Base-by-base conservation (phyloP, 78 protist species). In the Creolimax fragrantissima region DNA sequence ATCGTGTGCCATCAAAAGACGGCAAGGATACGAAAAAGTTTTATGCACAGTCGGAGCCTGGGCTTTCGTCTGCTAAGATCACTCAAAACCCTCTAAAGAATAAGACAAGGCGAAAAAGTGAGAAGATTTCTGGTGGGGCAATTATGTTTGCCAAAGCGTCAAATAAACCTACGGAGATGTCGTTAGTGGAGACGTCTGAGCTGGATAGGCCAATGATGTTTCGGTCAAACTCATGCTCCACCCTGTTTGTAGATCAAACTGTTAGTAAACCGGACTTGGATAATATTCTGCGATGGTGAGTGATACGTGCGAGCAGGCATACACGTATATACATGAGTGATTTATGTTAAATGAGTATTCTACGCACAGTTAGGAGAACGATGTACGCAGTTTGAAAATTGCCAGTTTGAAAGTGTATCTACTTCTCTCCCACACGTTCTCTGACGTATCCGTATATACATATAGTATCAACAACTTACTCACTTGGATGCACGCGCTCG, bases 241-340 rank as follows among this genome's bases (percentile, higher is more conserved):
- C 92, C 74, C 83, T 90, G 5, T 90, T 90, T 90, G 92, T 90
- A 3, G 92, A 90, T 32, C 92, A 90, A 42, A 90, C 92, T 37
- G 92, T 90, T 24, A 88, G 47, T 74, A 43, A 32, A 1, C 67
- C 86, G 7, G 86, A 83, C 37, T 11, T 83, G 86, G 86, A 83
- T 41, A 6, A 83, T 32, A 83, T 83, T 35, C 86, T 83, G 44
- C 35, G 7, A 24, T 83, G 86, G 86, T 83, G 37, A 5, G 86
- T 83, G 86, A n/a, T n/a, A n/a, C n/a, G n/a, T n/a, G n/a, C n/a
- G n/a, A n/a, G n/a, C n/a, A n/a, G n/a, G n/a, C n/a, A n/a, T n/a
- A n/a, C n/a, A n/a, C n/a, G n/a, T n/a, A n/a, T n/a, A n/a, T n/a
- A n/a, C n/a, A n/a, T n/a, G n/a, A n/a, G n/a, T n/a, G n/a, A n/a